A percentile compares a stretch with the other conserved stretches of the same genome.
Conservation (phyloP, 805 yeast genomes). For the Pichia manshurica region DNA sequence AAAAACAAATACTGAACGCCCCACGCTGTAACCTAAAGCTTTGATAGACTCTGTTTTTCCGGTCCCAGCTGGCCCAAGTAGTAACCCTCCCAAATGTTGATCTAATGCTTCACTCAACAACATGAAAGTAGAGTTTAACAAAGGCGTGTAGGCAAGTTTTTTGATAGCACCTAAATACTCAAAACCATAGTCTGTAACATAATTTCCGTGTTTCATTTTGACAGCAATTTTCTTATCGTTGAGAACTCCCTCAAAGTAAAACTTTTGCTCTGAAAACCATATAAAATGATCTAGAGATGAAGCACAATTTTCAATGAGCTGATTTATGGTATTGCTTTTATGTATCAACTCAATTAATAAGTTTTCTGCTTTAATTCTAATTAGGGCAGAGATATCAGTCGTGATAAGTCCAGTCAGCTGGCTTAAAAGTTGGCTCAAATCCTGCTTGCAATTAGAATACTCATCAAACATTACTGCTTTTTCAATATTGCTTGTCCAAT, state of each 20-base stretch:
- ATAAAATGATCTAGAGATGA: conserved; percentile 19
- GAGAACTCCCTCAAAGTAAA: conserved; percentile 30
- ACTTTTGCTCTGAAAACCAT: conserved; percentile 54
- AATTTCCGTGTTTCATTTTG: conserved; percentile 46
- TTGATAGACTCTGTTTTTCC: conserved; percentile 93
- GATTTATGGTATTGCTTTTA: conserved; percentile 37
- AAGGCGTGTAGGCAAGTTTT: conserved; percentile 69
- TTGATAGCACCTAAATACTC: conserved; percentile 77
- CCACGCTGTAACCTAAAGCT: conserved; percentile 73
- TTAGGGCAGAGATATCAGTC: conserved; percentile 23
- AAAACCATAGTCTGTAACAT: conserved; percentile 59
- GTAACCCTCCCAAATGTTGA: conserved; percentile 78
- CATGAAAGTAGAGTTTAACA: conserved; percentile 56
- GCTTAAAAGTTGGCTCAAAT: not conserved
- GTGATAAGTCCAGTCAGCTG: conserved; percentile 31
- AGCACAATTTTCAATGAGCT: not conserved
- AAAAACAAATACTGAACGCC: conserved; percentile 77
- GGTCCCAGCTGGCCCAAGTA: conserved; percentile 96
- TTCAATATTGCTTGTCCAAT: conserved; percentile 46
- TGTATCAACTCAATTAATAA: conserved; percentile 66
- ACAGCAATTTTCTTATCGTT: conserved; percentile 28
- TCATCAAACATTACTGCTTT: not conserved
- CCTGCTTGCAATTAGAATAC: not conserved
- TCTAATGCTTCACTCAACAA: conserved; percentile 70
- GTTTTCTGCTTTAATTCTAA: conserved; percentile 46